Percentiles rank a stretch among this genome's conserved stretches.
Conservation (phyloP, 2,329 filamentous ascomycete genomes). For the Colletotrichum sublineola region DNA sequence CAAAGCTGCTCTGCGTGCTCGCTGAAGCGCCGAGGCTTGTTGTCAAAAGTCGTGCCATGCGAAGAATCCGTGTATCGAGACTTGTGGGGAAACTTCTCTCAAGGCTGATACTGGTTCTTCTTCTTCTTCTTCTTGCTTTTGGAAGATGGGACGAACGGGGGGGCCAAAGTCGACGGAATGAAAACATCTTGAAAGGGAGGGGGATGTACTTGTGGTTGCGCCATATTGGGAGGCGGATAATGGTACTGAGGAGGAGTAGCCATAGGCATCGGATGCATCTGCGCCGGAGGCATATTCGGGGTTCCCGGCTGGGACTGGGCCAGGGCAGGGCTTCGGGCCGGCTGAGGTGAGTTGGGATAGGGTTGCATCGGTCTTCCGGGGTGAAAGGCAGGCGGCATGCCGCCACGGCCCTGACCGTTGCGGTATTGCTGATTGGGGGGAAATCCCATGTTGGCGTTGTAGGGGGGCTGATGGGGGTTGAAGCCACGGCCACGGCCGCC, state of each 20-base stretch:
- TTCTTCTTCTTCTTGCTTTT: slow-evolving; percentile 64
- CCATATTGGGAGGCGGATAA: slow-evolving; percentile 67
- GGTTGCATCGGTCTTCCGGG: slow-evolving; percentile 54
- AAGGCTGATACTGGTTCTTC: slow-evolving; percentile 45
- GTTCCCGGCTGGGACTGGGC: slow-evolving; percentile 76
- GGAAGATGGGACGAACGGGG: slow-evolving; percentile 45
- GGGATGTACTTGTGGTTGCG: slow-evolving; percentile 71
- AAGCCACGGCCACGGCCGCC: slow-evolving; percentile 66
- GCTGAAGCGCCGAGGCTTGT: slow-evolving; percentile 57
- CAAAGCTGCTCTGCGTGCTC: slow-evolving; percentile 59
- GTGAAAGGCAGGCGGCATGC: slow-evolving; percentile 63
- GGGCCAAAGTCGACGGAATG: slow-evolving; percentile 28
- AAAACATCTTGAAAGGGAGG: slow-evolving; percentile 54
- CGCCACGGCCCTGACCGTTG: slow-evolving; percentile 63
- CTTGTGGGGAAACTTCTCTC: slow-evolving; percentile 60
- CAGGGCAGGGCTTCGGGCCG: slow-evolving; percentile 75
- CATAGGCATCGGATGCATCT: slow-evolving; percentile 73
- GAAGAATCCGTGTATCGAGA: slow-evolving; percentile 55
- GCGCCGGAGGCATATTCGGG: slow-evolving; percentile 75
- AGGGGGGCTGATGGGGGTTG: slow-evolving; percentile 60
- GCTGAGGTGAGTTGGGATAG: slow-evolving; percentile 76
- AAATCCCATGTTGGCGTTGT: slow-evolving; percentile 59
- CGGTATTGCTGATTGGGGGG: slow-evolving; percentile 56
- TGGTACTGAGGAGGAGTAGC: slow-evolving; percentile 73
- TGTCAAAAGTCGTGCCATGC: slow-evolving; percentile 50